Evolutionary conservation across 176 grass and related monocot genomes (phyloP).

Genomic region (Ampelocalamus luodianensis): DNA sequence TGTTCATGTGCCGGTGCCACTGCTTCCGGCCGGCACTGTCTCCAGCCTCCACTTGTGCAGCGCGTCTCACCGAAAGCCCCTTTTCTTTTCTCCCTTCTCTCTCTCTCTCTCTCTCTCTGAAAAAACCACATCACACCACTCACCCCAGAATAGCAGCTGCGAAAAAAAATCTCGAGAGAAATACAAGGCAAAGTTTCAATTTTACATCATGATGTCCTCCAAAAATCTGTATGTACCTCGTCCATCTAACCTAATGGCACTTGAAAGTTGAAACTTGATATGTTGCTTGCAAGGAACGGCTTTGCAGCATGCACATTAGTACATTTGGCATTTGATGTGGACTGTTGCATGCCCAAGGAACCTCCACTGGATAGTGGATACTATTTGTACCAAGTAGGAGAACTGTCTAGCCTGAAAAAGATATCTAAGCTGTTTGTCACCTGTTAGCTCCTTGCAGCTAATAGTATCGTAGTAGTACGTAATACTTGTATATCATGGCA

Average conservation of each 20-base stretch:
- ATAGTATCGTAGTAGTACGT: not conserved
- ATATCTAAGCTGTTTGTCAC: slow-evolving; percentile 8
- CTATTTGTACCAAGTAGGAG: not conserved
- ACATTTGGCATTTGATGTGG: slow-evolving; percentile 2
- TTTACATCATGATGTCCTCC: slow-evolving; percentile 45
- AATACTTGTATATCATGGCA: not conserved
- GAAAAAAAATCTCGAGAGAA: not conserved
- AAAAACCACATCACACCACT: not conserved
- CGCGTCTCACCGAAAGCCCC: slow-evolving; percentile 15
- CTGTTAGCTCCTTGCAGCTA: not conserved
- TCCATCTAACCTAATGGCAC: not conserved
- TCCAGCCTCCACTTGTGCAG: not conserved
- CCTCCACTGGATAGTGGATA: not conserved
- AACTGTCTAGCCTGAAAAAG: not conserved
- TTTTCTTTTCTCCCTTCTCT: not conserved
- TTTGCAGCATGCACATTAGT: not conserved
- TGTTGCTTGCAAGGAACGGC: not conserved
- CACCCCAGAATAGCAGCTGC: slow-evolving; percentile 5
- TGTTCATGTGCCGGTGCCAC: slow-evolving; percentile 28
- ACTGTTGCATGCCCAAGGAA: not conserved
- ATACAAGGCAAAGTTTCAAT: slow-evolving; percentile 36
- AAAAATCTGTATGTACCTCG: not conserved
- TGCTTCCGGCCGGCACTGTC: slow-evolving; percentile 5
- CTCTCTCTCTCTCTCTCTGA: not conserved
- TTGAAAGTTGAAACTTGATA: not conserved